Base-by-base conservation (phyloP, 768 basidiomycete species). In the Amanita subjunquillea region DNA sequence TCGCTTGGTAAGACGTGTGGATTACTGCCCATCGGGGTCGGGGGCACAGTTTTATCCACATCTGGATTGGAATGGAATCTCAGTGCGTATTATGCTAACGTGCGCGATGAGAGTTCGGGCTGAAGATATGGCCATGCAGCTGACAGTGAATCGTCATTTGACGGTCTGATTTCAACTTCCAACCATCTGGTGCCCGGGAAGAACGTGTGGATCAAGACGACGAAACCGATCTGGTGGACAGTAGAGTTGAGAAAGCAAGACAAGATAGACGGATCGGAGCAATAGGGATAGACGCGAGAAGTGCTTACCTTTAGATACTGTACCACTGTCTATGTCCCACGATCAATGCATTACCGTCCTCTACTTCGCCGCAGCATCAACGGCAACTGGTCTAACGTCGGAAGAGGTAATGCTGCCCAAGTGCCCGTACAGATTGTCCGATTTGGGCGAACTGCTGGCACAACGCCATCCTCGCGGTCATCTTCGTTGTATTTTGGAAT, bases 31-130 rank as follows among this genome's bases (percentile, higher is more conserved):
- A 78, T 98, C 2, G 96, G 94, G 0, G 69, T 93, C 12, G 83
- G 83, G 27, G 76, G 73, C 4, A 86, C 92, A 0, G 66, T 79
- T 13, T 70, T 98, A n/a, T 79, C 86, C 2, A 97, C 93, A 0
- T 76, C 69, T 1, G 96, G 96, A 0, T 72, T 97, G 32, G 74
- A 80, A 58, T 99, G 96, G 96, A 86, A 99, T 66, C 65, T 96
- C 42, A 77, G 94, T 87, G 60, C 56, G 79, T 70, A 1, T n/a
- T 8, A 49, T 13, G 54, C 22, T 49, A 36, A 17, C 22, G 15
- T 17, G 38, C 27, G 20, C 20, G 10, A 12, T 4, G 13, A 20
- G 13, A 25, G n/a, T 20, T 20, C 32, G 23, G 32, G 41, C 20
- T 52, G 12, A 17, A 25, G 37, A 47, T 6, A 27, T 29, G 30